These are phyloP conservation scores for Acanthamoeba lenticulata DNA, from an alignment of 208 protist species.

Conservation along the genomic window DNA sequence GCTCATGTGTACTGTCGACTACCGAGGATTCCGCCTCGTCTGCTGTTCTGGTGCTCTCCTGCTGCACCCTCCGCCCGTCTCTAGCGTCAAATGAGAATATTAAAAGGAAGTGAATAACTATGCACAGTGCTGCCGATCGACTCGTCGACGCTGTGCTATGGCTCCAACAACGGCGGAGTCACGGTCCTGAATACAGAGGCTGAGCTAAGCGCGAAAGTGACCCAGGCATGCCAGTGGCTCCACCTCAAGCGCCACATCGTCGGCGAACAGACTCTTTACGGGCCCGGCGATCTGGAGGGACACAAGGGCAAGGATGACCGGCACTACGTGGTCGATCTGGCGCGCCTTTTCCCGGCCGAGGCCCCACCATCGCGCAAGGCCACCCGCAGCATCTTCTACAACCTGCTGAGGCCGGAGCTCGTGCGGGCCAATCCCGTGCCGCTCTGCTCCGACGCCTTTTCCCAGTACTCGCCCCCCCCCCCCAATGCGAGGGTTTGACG, in stretches of 20 bases:
- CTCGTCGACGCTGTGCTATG: constrained; percentile 52
- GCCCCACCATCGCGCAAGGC: not conserved
- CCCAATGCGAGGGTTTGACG: too few species aligned
- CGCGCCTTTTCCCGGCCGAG: constrained; percentile 58
- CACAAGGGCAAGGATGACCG: constrained; percentile 46
- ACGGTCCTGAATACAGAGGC: not conserved
- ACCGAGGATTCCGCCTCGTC: constrained; percentile 53
- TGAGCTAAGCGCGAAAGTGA: constrained; percentile 8
- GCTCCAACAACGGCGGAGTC: constrained; percentile 51
- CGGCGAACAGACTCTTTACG: constrained; percentile 13
- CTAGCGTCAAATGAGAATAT: too few species aligned
- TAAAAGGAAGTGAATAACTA: too few species aligned
- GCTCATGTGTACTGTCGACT: constrained; percentile 62
- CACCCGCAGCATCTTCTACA: constrained; percentile 64
- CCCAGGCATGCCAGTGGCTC: constrained; percentile 21
- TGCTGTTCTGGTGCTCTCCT: constrained; percentile 39
- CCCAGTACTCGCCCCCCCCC: too few species aligned
- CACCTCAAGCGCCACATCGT: constrained; percentile 32
- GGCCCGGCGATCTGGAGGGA: constrained; percentile 53
- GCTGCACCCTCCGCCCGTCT: too few species aligned
- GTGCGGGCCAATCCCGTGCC: constrained; percentile 33
- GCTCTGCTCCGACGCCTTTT: constrained; percentile 63
- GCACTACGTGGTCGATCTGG: constrained; percentile 62
- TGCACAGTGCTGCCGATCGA: constrained; percentile 30
- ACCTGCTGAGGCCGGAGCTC: constrained; percentile 63